These are phyloP conservation scores for Kodamaea leandrae DNA, from an alignment of 805 yeast genomes.

Conservation along the genomic window DNA sequence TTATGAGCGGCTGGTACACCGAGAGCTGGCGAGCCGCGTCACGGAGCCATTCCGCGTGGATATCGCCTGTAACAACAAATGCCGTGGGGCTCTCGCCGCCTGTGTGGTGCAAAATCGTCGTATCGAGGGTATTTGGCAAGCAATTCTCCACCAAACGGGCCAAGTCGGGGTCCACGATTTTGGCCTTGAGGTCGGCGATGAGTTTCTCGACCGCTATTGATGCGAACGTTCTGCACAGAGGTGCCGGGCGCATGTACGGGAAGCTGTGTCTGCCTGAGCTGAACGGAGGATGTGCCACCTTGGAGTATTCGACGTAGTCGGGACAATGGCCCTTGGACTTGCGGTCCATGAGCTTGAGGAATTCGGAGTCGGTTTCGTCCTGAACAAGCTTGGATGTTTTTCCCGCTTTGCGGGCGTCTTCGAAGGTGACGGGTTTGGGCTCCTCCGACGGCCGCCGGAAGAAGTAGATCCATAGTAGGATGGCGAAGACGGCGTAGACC, in stretches of 20 bases:
- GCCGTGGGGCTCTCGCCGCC: constrained; percentile 37
- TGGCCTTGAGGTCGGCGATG: constrained; percentile 48
- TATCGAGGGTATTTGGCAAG: constrained; percentile 84
- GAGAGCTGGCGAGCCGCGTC: constrained; percentile 83
- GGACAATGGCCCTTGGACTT: constrained; percentile 42
- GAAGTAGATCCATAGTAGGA: constrained; percentile 1
- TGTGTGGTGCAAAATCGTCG: constrained; percentile 75
- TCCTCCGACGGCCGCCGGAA: background rate
- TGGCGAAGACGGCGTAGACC: background rate
- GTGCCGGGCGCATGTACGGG: constrained; percentile 76
- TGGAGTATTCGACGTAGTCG: constrained; percentile 61
- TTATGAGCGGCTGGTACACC: constrained; percentile 64
- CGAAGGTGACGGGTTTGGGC: background rate
- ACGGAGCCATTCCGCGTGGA: constrained; percentile 90
- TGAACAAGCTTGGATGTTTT: constrained; percentile 1
- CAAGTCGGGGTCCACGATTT: constrained; percentile 60
- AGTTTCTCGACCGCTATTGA: constrained; percentile 61
- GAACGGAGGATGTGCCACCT: constrained; percentile 52
- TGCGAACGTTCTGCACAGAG: constrained; percentile 67
- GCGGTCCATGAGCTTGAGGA: constrained; percentile 3
- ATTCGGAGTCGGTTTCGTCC: constrained; percentile 3
- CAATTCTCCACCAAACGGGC: constrained; percentile 77
- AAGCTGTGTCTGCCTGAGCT: constrained; percentile 53
- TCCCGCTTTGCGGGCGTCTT: constrained; percentile 2
- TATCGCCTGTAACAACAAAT: constrained; percentile 87